Percentiles rank a stretch among this genome's conserved stretches.
These are phyloP conservation scores for Volvox reticuliferus DNA, from an alignment of 139 green algal genomes.

Conservation along the genomic window DNA sequence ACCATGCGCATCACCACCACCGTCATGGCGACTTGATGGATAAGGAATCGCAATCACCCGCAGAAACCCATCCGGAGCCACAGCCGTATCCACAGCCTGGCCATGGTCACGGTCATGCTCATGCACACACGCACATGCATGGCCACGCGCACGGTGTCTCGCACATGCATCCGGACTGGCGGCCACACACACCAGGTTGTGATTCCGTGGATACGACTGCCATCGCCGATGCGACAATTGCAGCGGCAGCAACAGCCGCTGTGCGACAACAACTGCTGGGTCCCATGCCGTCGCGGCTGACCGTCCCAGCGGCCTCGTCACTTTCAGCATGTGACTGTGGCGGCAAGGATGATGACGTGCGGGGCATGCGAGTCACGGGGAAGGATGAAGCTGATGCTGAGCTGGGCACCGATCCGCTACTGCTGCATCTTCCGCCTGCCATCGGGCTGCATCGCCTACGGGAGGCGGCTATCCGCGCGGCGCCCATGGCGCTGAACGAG, in stretches of 20 bases:
- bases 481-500: not conserved
- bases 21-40: too few species aligned
- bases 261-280: too few species aligned
- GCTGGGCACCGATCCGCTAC: not conserved
- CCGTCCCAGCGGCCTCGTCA: too few species aligned
- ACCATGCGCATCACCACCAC: too few species aligned
- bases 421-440: not conserved
- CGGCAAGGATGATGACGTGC: not conserved
- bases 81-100: not conserved
- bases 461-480: not conserved
- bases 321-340: not conserved
- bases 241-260: too few species aligned
- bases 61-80: not conserved
- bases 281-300: too few species aligned
- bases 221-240: too few species aligned
- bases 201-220: too few species aligned
- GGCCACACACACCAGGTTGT: not conserved
- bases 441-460: not conserved
- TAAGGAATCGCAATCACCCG: not conserved
- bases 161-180: not conserved
- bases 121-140: not conserved
- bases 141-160: not conserved
- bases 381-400: not conserved
- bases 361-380: too few species aligned
- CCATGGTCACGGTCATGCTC: too few species aligned